Percentiles rank a stretch among this genome's conserved stretches.
Evolutionary conservation across 106 monocot species (phyloP).

Genomic region (Apostasia ramifera): DNA sequence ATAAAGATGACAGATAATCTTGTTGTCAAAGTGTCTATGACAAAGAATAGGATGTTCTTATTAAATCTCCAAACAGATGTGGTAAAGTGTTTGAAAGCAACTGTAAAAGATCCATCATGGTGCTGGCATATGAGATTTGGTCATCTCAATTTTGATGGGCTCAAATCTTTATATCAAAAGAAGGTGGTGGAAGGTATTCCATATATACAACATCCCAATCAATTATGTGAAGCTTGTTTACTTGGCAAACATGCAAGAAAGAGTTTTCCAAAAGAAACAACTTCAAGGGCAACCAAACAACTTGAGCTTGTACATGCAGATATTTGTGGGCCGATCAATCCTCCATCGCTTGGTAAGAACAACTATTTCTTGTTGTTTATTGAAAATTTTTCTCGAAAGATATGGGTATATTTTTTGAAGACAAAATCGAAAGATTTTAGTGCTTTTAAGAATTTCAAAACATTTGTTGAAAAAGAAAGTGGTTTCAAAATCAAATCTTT

Average conservation of each 20-base stretch:
- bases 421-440: neutral
- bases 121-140: neutral
- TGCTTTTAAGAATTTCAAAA: conserved; percentile 9
- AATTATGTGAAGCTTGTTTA: conserved; percentile 13
- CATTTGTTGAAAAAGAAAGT: conserved; percentile 9
- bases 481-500: conserved; percentile 1
- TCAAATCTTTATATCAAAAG: neutral
- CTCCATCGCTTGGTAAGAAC: conserved; percentile 7
- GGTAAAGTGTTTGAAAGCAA: too few species aligned
- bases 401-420: neutral
- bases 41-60: neutral
- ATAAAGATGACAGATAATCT: neutral
- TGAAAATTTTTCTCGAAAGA: conserved; percentile 6
- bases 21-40: neutral
- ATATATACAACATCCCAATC: too few species aligned
- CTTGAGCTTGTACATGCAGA: conserved; percentile 16
- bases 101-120: neutral
- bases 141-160: conserved; percentile 9
- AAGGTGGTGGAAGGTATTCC: neutral
- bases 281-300: conserved; percentile 1
- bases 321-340: conserved; percentile 14
- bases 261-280: conserved; percentile 5
- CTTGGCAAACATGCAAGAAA: conserved; percentile 5
- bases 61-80: neutral
- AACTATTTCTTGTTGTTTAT: conserved; percentile 10